Conservation (phyloP, 2,329 filamentous ascomycete genomes). For the Colletotrichum falcatum region DNA sequence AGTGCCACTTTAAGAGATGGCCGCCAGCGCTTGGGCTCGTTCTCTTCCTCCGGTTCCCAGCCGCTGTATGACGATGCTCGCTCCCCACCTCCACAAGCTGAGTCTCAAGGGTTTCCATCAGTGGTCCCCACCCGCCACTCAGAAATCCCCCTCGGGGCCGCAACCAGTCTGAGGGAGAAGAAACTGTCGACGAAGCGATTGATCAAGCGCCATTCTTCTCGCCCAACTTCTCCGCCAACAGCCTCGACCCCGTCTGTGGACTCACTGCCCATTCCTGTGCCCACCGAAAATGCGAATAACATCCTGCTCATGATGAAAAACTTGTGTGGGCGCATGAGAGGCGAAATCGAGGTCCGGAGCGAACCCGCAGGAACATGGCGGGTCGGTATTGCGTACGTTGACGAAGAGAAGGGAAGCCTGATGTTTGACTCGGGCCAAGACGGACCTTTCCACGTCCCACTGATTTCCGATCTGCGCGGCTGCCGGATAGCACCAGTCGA, state of each 20-base stretch:
- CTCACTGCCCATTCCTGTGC: constrained; percentile 69
- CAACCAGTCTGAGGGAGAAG: constrained; percentile 58
- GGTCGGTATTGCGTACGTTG: constrained; percentile 80
- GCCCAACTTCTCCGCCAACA: constrained; percentile 69
- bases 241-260: constrained; percentile 66
- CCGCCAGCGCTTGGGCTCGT: constrained; percentile 76
- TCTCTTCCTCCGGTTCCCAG: constrained; percentile 72
- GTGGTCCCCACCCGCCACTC: constrained; percentile 50
- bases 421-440: constrained; percentile 80
- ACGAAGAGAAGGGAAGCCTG: constrained; percentile 79
- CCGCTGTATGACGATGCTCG: constrained; percentile 64
- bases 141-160: constrained; percentile 39
- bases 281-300: constrained; percentile 76
- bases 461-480: constrained; percentile 80
- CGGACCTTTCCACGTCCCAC: constrained; percentile 71
- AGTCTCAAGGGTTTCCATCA: constrained; percentile 58
- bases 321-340: constrained; percentile 82
- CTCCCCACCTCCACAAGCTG: constrained; percentile 54
- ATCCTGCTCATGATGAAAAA: constrained; percentile 82
- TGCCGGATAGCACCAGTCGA: constrained; percentile 75
- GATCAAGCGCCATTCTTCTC: constrained; percentile 66
- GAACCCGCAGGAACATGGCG: constrained; percentile 74
- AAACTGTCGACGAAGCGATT: constrained; percentile 62
- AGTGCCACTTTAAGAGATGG: constrained; percentile 57
- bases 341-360: constrained; percentile 78